Conservation (phyloP, 2,329 filamentous ascomycete species). For the Lecanicillium sp. region DNA sequence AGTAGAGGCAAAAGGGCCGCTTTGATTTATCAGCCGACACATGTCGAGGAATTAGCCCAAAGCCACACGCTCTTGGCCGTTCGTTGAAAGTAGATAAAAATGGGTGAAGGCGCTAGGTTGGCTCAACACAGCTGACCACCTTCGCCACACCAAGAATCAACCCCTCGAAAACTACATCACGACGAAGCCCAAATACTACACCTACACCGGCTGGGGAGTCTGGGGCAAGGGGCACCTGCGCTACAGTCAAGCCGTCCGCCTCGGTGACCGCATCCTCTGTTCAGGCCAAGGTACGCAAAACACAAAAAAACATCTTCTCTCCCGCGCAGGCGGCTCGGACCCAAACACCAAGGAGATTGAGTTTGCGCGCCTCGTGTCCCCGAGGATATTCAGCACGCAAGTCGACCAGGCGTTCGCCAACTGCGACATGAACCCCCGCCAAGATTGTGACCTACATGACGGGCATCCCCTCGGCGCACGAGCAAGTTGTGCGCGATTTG, state of each 20-base stretch:
- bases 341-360: constrained; percentile 22
- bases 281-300: constrained; percentile 37
- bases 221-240: constrained; percentile 23
- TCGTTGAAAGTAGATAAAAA: too few relatives aligned
- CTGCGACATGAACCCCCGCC: constrained; percentile 44
- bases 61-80: too few relatives aligned
- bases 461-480: constrained; percentile 30
- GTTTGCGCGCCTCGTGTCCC: constrained; percentile 18
- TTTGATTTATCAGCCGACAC: too few relatives aligned
- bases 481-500: constrained; percentile 40
- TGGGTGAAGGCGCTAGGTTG: too few relatives aligned
- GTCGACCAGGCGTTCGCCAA: constrained; percentile 52
- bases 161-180: too few relatives aligned
- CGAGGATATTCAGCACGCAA: constrained; percentile 35
- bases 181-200: background rate
- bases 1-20: too few relatives aligned
- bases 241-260: constrained; percentile 43
- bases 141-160: too few relatives aligned
- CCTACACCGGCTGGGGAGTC: constrained; percentile 28
- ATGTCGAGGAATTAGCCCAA: too few relatives aligned
- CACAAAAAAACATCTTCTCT: background rate
- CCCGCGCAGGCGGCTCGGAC: constrained; percentile 27
- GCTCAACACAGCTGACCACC: too few relatives aligned
- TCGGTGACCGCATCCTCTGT: constrained; percentile 41
- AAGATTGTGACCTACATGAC: constrained; percentile 39